These are phyloP conservation scores for Hypoxylon perforatum DNA, from an alignment of 495 filamentous ascomycete species.

Conservation along the genomic window DNA sequence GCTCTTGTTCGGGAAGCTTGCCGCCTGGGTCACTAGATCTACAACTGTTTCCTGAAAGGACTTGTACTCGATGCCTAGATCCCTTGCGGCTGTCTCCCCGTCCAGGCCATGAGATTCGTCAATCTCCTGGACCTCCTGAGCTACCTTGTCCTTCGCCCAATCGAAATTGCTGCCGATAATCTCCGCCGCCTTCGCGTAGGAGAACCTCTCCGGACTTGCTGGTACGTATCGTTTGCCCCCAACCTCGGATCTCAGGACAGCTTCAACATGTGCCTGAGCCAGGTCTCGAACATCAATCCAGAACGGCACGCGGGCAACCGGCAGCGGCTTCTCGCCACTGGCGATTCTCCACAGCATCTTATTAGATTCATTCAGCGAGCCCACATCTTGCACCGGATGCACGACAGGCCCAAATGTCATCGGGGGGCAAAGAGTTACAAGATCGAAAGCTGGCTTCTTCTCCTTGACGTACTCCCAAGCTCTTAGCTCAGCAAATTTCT, in stretches of 20 bases:
- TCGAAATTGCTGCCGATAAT: constrained; percentile 50
- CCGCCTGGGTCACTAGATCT: constrained; percentile 28
- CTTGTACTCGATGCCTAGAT: constrained; percentile 53
- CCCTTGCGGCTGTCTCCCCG: constrained; percentile 53
- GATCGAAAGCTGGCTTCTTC: constrained; percentile 31
- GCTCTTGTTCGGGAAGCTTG: background rate
- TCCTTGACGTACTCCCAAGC: constrained; percentile 56
- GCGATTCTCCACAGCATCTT: constrained; percentile 49
- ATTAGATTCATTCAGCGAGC: constrained; percentile 53
- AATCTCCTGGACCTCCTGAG: constrained; percentile 44
- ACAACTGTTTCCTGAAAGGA: constrained; percentile 54
- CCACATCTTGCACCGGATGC: constrained; percentile 47
- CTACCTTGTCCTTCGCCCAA: constrained; percentile 42
- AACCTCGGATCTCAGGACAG: constrained; percentile 45
- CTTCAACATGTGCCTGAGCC: constrained; percentile 56
- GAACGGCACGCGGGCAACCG: constrained; percentile 47
- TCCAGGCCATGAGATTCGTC: constrained; percentile 50
- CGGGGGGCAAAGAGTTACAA: constrained; percentile 50
- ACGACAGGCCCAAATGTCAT: constrained; percentile 61
- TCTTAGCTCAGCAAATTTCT: constrained; percentile 59
- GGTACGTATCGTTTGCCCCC: constrained; percentile 53
- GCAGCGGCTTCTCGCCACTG: constrained; percentile 43
- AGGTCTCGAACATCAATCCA: constrained; percentile 62
- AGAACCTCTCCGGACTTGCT: constrained; percentile 51
- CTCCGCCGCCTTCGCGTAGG: constrained; percentile 52